Evolutionary conservation across 768 basidiomycete species (phyloP).

Genomic region (Collybiopsis confluens): DNA sequence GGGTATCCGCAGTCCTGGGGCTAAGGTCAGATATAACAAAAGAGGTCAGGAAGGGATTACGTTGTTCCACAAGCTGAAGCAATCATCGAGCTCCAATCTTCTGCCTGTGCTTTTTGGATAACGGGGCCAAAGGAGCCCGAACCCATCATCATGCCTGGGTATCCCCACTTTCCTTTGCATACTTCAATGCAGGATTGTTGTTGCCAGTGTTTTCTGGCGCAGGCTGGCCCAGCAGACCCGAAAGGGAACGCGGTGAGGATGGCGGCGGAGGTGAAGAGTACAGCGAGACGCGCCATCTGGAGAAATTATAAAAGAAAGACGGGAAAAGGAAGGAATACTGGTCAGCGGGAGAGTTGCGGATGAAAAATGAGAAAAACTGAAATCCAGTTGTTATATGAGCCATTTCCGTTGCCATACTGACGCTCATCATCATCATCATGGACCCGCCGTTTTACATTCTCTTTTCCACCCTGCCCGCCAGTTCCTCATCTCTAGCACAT

Average conservation of each 20-base stretch:
- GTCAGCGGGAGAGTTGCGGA: constrained; percentile 9
- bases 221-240: constrained; percentile 43
- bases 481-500: constrained; percentile 53
- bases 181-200: constrained; percentile 30
- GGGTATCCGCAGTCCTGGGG: constrained; percentile 8
- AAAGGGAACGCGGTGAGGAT: constrained; percentile 30
- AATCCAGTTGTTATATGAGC: neutral
- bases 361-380: too few species aligned
- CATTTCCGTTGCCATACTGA: constrained; percentile 7
- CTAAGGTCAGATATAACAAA: neutral
- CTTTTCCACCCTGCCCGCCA: constrained; percentile 41
- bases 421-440: constrained; percentile 9
- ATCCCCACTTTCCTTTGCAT: constrained; percentile 43
- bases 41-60: constrained; percentile 1
- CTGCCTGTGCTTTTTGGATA: constrained; percentile 29
- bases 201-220: constrained; percentile 32
- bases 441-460: constrained; percentile 62
- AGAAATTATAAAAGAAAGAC: constrained; percentile 15
- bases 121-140: constrained; percentile 55
- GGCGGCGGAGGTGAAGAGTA: constrained; percentile 29
- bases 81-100: constrained; percentile 31
- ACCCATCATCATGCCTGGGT: constrained; percentile 45
- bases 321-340: constrained; percentile 20
- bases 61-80: constrained; percentile 39
- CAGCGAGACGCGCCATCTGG: constrained; percentile 33